Evolutionary conservation across 1,139 yeast genomes (phyloP).

Genomic region (Suhomyces atakaporum): DNA sequence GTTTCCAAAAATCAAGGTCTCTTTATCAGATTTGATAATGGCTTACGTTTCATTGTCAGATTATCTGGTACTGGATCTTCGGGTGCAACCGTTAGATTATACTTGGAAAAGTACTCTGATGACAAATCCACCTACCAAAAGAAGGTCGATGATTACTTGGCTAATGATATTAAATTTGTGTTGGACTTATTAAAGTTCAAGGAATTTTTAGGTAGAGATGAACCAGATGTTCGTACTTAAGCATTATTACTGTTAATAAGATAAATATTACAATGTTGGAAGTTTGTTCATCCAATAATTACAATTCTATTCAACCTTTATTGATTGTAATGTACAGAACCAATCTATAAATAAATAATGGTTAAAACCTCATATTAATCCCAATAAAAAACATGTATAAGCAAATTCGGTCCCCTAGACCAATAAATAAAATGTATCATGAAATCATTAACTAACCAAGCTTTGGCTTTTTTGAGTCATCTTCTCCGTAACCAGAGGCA

Average conservation of each 20-base stretch:
- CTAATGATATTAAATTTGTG: slow-evolving; percentile 61
- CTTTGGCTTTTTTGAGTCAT: slow-evolving; percentile 16
- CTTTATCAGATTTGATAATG: slow-evolving; percentile 76
- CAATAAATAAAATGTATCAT: slow-evolving; percentile 6
- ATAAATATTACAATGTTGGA: not conserved
- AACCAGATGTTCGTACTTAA: slow-evolving; percentile 87
- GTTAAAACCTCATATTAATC: slow-evolving; percentile 7
- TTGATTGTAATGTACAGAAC: slow-evolving; percentile 11
- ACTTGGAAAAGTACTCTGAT: slow-evolving; percentile 78
- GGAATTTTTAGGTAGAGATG: slow-evolving; percentile 75
- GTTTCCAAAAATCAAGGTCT: slow-evolving; percentile 92
- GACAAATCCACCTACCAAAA: slow-evolving; percentile 53
- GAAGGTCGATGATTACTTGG: slow-evolving; percentile 71
- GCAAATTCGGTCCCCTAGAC: not conserved
- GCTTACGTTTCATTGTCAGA: slow-evolving; percentile 86
- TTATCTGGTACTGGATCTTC: slow-evolving; percentile 97
- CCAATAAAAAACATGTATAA: not conserved
- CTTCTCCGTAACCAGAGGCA: slow-evolving; percentile 5
- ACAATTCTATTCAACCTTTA: slow-evolving; percentile 2
- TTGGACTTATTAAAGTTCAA: slow-evolving; percentile 70
- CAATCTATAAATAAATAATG: slow-evolving; percentile 9
- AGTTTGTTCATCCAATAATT: no score
- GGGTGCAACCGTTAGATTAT: slow-evolving; percentile 95
- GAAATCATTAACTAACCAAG: slow-evolving; percentile 9
- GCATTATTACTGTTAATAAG: not conserved